These are phyloP conservation scores for Pseudopithomyces chartarum DNA, from an alignment of 2,329 filamentous ascomycete genomes.

Conservation along the genomic window DNA sequence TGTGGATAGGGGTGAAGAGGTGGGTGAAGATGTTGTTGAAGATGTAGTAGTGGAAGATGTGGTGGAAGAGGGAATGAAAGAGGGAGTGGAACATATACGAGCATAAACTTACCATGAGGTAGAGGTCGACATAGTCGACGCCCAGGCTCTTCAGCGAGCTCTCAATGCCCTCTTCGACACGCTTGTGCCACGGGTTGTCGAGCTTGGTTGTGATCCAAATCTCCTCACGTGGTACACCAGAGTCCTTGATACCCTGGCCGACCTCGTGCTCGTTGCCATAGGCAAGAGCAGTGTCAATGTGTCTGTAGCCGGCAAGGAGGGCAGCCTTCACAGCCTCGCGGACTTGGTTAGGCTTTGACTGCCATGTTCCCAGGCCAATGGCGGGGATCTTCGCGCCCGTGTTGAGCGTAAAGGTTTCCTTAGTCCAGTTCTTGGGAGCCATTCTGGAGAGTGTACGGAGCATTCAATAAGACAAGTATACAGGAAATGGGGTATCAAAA, in stretches of 20 bases:
- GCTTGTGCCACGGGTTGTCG: slow-evolving; percentile 74
- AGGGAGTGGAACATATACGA: too few relatives aligned
- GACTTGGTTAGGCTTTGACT: slow-evolving; percentile 72
- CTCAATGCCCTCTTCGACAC: slow-evolving; percentile 63
- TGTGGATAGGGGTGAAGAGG: too few relatives aligned
- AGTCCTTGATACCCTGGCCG: slow-evolving; percentile 71
- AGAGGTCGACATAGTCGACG: slow-evolving; percentile 71
- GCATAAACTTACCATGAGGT: slow-evolving; percentile 58
- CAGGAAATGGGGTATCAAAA: neutral
- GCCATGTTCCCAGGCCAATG: slow-evolving; percentile 79
- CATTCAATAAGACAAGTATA: slow-evolving; percentile 17
- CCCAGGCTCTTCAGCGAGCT: slow-evolving; percentile 66
- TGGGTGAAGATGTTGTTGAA: too few relatives aligned
- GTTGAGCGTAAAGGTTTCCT: slow-evolving; percentile 42
- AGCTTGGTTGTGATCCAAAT: slow-evolving; percentile 84
- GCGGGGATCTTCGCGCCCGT: slow-evolving; percentile 75
- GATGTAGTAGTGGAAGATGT: too few relatives aligned
- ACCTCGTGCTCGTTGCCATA: slow-evolving; percentile 81
- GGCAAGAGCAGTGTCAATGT: slow-evolving; percentile 76
- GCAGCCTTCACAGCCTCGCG: slow-evolving; percentile 72
- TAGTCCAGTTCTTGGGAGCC: slow-evolving; percentile 42
- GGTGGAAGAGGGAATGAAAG: too few relatives aligned
- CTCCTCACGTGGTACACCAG: slow-evolving; percentile 66
- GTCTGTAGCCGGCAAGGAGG: slow-evolving; percentile 70
- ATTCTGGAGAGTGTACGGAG: slow-evolving; percentile 35